These are phyloP conservation scores for Pythium pyrilobum DNA, from an alignment of 352 stramenopile genomes.

Conservation along the genomic window DNA sequence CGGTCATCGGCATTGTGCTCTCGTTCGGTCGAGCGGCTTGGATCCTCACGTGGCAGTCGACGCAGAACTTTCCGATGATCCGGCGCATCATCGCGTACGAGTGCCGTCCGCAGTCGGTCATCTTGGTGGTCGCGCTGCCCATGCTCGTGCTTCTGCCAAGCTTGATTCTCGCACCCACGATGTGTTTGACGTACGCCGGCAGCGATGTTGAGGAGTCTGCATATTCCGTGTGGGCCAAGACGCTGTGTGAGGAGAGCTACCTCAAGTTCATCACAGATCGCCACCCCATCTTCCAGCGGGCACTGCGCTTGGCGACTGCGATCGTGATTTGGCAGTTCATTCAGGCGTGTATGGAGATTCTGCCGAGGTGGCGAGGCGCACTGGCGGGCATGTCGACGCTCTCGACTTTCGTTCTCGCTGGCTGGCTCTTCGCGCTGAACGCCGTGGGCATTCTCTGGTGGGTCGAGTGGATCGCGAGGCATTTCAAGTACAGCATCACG, in stretches of 20 bases:
- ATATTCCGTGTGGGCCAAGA: constrained; percentile 34
- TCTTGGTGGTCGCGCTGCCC: constrained; percentile 64
- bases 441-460: constrained; percentile 57
- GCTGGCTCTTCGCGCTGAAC: constrained; percentile 60
- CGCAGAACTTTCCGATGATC: constrained; percentile 84
- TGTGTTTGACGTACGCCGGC: constrained; percentile 30
- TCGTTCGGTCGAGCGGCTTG: constrained; percentile 80
- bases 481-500: constrained; percentile 65
- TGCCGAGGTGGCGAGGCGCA: constrained; percentile 62
- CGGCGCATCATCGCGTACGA: constrained; percentile 77
- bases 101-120: constrained; percentile 70
- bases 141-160: constrained; percentile 72
- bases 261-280: constrained; percentile 79
- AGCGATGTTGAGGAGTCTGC: constrained; percentile 18
- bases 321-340: constrained; percentile 86
- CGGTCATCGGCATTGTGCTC: constrained; percentile 80
- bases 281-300: constrained; percentile 80
- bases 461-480: constrained; percentile 69
- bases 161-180: constrained; percentile 67
- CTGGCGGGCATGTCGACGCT: constrained; percentile 44
- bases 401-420: constrained; percentile 51
- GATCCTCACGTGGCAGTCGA: constrained; percentile 87
- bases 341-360: constrained; percentile 77
- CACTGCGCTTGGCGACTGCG: constrained; percentile 67
- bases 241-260: constrained; percentile 79